Evolutionary conservation across 2,329 filamentous ascomycete genomes (phyloP).

Genomic region (Clarireedia hainanense): DNA sequence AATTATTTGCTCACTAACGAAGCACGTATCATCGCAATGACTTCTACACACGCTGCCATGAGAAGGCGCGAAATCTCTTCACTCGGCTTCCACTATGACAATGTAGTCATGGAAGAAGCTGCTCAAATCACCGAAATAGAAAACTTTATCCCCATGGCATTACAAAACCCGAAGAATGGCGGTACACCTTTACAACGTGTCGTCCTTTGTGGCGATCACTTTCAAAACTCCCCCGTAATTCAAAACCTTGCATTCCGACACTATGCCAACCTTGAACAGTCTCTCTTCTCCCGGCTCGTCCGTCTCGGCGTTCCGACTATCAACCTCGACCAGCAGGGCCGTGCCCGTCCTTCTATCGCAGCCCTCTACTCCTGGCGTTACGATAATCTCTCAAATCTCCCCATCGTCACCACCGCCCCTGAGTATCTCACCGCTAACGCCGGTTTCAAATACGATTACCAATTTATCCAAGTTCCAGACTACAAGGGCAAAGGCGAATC

Average conservation of each 20-base stretch:
- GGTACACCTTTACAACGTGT: constrained; percentile 75
- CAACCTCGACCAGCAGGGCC: constrained; percentile 86
- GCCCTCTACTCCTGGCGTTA: constrained; percentile 93
- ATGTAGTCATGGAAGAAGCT: constrained; percentile 96
- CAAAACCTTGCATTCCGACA: constrained; percentile 91
- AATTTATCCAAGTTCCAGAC: constrained; percentile 91
- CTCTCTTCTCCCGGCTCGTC: constrained; percentile 83
- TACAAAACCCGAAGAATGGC: constrained; percentile 72
- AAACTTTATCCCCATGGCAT: constrained; percentile 88
- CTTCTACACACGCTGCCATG: constrained; percentile 95
- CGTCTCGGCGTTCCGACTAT: constrained; percentile 88
- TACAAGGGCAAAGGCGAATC: constrained; percentile 86
- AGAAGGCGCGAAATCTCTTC: constrained; percentile 80
- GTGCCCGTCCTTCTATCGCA: constrained; percentile 79
- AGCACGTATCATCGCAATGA: constrained; percentile 98
- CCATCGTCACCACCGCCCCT: constrained; percentile 56
- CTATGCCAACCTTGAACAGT: constrained; percentile 94
- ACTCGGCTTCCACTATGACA: constrained; percentile 96
- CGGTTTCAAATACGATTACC: constrained; percentile 88
- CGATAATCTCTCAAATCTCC: constrained; percentile 67
- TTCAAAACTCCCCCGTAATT: constrained; percentile 93
- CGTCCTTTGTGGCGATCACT: constrained; percentile 88
- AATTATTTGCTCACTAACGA: constrained; percentile 95
- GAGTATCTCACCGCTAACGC: constrained; percentile 82
- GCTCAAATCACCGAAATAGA: constrained; percentile 97